These are phyloP conservation scores for Mangifera indica DNA, from an alignment of 345 rosid species.

Conservation along the genomic window DNA sequence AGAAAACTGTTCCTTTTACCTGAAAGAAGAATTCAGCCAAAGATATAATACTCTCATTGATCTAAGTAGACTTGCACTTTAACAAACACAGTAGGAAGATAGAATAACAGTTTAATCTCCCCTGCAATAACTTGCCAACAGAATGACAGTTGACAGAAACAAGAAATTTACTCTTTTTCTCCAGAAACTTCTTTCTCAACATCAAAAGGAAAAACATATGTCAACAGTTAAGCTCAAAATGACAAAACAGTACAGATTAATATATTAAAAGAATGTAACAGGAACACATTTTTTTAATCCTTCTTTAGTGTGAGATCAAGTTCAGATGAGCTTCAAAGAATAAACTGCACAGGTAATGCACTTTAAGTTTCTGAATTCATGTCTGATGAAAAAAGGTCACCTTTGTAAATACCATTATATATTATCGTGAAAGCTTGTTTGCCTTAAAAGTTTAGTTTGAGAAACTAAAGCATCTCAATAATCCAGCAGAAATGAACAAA, in stretches of 20 bases:
- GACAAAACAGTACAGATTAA: not conserved
- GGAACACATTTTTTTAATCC: not conserved
- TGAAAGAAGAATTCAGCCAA: slow-evolving; percentile 24
- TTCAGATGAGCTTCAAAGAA: not conserved
- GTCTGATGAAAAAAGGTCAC: not conserved
- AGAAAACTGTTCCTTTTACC: slow-evolving; percentile 86
- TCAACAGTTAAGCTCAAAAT: not conserved
- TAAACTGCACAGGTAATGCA: not conserved
- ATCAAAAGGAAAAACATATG: not conserved
- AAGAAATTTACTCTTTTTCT: not conserved
- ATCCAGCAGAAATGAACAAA: not conserved
- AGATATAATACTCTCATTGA: not conserved
- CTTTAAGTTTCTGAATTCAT: not conserved
- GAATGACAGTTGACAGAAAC: not conserved
- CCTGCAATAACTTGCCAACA: not conserved
- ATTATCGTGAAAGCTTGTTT: not conserved
- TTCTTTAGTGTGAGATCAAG: not conserved
- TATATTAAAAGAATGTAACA: not conserved
- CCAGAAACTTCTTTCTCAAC: not conserved
- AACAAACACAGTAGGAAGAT: not conserved
- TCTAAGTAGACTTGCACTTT: not conserved
- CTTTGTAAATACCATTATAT: not conserved
- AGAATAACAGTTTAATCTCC: not conserved
- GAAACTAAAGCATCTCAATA: not conserved
- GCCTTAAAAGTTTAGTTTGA: not conserved